Base-by-base conservation (phyloP, 2,329 filamentous ascomycete genomes). In the Aureobasidium sp. region DNA sequence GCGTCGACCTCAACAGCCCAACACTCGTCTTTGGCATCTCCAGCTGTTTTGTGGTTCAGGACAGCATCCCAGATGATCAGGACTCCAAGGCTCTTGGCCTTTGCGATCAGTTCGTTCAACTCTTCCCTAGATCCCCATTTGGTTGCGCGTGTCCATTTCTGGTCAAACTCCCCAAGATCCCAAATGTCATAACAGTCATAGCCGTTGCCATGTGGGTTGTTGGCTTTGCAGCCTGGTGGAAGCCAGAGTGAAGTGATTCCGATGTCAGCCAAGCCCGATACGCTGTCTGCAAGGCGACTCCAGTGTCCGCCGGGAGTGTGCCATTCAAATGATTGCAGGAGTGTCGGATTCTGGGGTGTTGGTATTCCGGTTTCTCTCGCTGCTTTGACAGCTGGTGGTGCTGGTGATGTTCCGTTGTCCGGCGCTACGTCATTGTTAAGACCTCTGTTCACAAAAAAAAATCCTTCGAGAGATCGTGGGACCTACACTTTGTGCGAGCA, bases 281-380 rank as follows among this genome's bases (percentile, higher is more conserved):
- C 62, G 23, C 69, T 48, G 9, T 68, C 64, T 20, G 62, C 59
- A 2, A 74, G 63, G 20, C 68, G 66, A 10, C 64, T 63, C 66
- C 70, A 74, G 64, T 73, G 72, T 1, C 67, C 78, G 74, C 58
- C 80, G 2, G 85, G 84, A 5, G 84, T 79, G 69, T 90, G 85
- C 87, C 87, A 90, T 75, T 90, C 87, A 70, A 89, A 90, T 13
- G 79, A 84, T 72, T 90, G 86, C 67, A 90, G 80, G 74, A 90
- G 82, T 57, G 84, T 81, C 27, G 57, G 50, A 65, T 74, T 75
- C 47, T 69, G 66, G 1, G 70, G 66, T 15, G 70, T 72, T 8
- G 64, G 64, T 41, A 15, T 87, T 46, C 42, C 26, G 9, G 36
- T 26, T 9, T 42, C 36, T 8, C 23, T 26, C 34, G 42, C 55